These are phyloP conservation scores for Vachellia pachyceras DNA, from an alignment of 306 rosid species.

Conservation along the genomic window DNA sequence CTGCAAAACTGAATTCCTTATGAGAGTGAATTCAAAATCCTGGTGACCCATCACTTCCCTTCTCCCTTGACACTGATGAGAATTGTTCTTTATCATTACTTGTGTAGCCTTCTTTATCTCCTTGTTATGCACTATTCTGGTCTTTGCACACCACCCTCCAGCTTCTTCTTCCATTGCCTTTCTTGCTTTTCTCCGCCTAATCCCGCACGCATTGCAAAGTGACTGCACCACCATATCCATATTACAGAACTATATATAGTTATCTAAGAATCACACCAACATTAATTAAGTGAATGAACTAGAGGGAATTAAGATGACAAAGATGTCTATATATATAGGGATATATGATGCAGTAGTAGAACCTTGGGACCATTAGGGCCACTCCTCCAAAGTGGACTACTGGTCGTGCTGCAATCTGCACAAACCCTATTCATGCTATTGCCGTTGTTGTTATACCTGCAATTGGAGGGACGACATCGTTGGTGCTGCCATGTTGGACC, in stretches of 20 bases:
- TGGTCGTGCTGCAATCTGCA: slow-evolving; percentile 70
- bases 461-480: no score
- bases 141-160: background rate
- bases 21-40: slow-evolving; percentile 21
- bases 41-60: slow-evolving; percentile 38
- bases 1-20: slow-evolving; percentile 13
- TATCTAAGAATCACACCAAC: background rate
- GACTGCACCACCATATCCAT: slow-evolving; percentile 54
- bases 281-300: background rate
- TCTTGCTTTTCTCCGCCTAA: slow-evolving; percentile 82
- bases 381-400: slow-evolving; percentile 93
- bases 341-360: background rate
- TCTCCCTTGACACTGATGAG: background rate
- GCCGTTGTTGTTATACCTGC: background rate
- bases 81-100: background rate
- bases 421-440: slow-evolving; percentile 66
- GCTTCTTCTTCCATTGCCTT: slow-evolving; percentile 43
- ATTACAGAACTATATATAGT: background rate
- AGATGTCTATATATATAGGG: no score
- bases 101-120: slow-evolving; percentile 42
- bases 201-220: slow-evolving; percentile 93
- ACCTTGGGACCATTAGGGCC: slow-evolving; percentile 97
- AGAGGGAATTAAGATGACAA: background rate
- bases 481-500: background rate
- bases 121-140: slow-evolving; percentile 45